Conservation (phyloP, 176 grass and related monocot genomes). For the Paspalum vaginatum region DNA sequence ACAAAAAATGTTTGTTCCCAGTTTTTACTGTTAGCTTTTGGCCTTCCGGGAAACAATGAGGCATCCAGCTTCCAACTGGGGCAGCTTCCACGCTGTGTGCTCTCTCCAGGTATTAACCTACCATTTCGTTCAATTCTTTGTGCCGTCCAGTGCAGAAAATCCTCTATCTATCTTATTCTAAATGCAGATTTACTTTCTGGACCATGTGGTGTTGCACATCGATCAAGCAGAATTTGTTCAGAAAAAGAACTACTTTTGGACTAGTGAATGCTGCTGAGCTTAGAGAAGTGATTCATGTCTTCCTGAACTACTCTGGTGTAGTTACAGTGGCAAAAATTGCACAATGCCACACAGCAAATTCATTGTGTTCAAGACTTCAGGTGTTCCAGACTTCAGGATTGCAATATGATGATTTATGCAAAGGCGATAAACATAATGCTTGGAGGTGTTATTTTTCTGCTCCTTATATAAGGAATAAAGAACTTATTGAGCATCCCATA, state of each 20-base stretch:
- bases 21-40: slow-evolving; percentile 32
- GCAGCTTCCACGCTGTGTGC: slow-evolving; percentile 27
- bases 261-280: no score
- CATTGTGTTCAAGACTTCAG: slow-evolving; percentile 29
- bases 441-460: slow-evolving; percentile 17
- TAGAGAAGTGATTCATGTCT: no score
- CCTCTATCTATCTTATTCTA: slow-evolving; percentile 14
- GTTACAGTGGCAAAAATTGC: not conserved
- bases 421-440: slow-evolving; percentile 9
- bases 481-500: slow-evolving; percentile 37
- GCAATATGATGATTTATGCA: slow-evolving; percentile 9
- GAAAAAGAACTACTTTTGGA: slow-evolving; percentile 13
- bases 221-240: slow-evolving; percentile 22
- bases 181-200: slow-evolving; percentile 31
- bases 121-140: slow-evolving; percentile 25
- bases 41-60: slow-evolving; percentile 27
- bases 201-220: slow-evolving; percentile 10
- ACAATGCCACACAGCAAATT: not conserved
- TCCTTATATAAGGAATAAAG: slow-evolving; percentile 35
- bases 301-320: not conserved
- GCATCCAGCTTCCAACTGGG: slow-evolving; percentile 41
- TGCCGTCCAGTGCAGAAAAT: slow-evolving; percentile 14
- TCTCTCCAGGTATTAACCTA: slow-evolving; percentile 26
- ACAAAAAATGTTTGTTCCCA: not conserved
- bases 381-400: slow-evolving; percentile 29